Percentiles rank a stretch among this genome's conserved stretches.
Evolutionary conservation across 768 basidiomycete species (phyloP).

Genomic region (Tubosaeta sp.): DNA sequence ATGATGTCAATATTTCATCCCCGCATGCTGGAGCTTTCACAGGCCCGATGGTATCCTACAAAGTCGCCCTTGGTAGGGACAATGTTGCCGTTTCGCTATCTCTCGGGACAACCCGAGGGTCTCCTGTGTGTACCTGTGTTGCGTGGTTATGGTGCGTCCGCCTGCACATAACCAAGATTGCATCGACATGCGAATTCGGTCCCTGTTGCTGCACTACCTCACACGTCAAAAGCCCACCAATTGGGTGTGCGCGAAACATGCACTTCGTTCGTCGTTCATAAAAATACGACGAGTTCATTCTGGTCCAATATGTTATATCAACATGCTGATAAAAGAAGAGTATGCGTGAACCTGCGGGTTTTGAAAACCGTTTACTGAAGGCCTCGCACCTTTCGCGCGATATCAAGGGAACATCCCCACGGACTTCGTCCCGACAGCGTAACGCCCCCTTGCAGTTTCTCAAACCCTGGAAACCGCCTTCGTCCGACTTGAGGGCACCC

Average conservation of each 20-base stretch:
- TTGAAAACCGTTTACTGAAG: conserved; percentile 7
- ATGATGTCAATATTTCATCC: conserved; percentile 5
- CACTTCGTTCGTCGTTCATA: neutral
- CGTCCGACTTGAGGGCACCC: conserved; percentile 2
- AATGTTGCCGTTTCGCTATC: too few species aligned
- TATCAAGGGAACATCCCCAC: conserved; percentile 15
- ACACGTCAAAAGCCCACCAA: conserved; percentile 1
- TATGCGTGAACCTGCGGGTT: conserved; percentile 14
- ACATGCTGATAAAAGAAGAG: neutral
- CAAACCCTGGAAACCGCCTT: conserved; percentile 13
- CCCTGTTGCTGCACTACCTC: conserved; percentile 17
- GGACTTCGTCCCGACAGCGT: conserved; percentile 11
- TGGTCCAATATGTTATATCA: neutral
- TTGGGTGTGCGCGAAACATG: neutral
- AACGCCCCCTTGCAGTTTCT: conserved; percentile 3
- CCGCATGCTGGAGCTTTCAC: neutral
- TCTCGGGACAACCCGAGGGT: neutral
- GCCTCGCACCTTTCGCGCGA: conserved; percentile 19
- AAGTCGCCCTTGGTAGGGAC: neutral
- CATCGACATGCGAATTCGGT: conserved; percentile 9
- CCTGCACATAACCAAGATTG: neutral
- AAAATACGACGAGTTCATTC: neutral
- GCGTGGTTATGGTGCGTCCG: neutral
- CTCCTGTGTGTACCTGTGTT: neutral
- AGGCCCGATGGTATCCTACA: neutral